Evolutionary conservation across 345 rosid species (phyloP).

Genomic region (Excoecaria agallocha): DNA sequence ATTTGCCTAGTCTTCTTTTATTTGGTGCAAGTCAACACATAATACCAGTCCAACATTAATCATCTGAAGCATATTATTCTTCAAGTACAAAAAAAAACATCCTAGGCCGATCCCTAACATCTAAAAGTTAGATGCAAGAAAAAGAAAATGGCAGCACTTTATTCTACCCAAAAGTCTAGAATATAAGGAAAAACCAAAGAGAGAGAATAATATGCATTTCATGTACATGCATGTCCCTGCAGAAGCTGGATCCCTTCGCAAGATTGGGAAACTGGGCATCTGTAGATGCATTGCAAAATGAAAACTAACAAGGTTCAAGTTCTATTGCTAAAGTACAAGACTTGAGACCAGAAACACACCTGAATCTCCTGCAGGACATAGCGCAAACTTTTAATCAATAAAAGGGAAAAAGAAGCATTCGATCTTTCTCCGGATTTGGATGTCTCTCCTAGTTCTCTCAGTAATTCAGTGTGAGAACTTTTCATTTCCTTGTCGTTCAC

Average conservation of each 20-base stretch:
- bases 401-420: slow-evolving; percentile 44
- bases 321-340: background rate
- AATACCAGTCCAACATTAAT: too few species aligned
- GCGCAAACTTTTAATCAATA: slow-evolving; percentile 72
- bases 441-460: slow-evolving; percentile 57
- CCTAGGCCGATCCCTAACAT: too few species aligned
- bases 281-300: background rate
- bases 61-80: too few species aligned
- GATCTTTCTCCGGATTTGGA: slow-evolving; percentile 50
- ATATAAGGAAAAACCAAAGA: too few species aligned
- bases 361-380: slow-evolving; percentile 79
- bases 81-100: too few species aligned
- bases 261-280: background rate
- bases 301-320: background rate
- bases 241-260: background rate
- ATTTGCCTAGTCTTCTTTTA: too few species aligned
- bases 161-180: too few species aligned
- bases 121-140: too few species aligned
- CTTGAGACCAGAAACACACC: slow-evolving; percentile 38
- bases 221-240: too few species aligned
- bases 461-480: slow-evolving; percentile 42
- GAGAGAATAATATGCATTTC: too few species aligned
- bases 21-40: too few species aligned
- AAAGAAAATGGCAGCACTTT: too few species aligned
- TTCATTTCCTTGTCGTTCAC: slow-evolving; percentile 64